Evolutionary conservation across 129 eudicot species (phyloP), one percentile per base, ranked within the genome.

Genomic region (Smallanthus sonchifolius): DNA sequence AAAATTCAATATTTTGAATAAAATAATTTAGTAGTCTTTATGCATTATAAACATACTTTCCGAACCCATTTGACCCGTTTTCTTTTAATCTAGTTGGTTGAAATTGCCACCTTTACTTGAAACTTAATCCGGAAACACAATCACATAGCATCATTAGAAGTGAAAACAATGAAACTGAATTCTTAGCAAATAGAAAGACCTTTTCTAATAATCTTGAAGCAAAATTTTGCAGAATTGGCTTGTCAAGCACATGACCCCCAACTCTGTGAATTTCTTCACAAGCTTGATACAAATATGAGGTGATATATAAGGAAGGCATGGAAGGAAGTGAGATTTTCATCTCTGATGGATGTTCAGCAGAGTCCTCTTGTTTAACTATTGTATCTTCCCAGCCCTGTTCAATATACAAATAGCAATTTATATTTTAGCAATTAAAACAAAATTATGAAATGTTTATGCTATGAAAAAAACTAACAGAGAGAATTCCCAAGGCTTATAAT

Each of bases 341-440:
- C 77, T 94, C 98, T 7, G 96, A 86, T 70, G 83, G 81, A 77
- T 79, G 73, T 40, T 85, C 97, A 76, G 76, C 82, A 56, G 96
- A 80, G 55, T 83, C 89, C 35, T 90, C 98, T 81, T 88, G 91
- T 88, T 90, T 94, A 72, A 91, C 93, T 38, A 89, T 81, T 32
- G 89, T 85, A 72, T 90, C 97, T 81, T 94, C 98, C 98, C 98
- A 94, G 28, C 98, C 98, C 98, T 94, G 84, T 51, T 34, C 76
- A 74, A 70, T 2, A 32, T 44, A 67, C 34, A 67, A 14, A 67
- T n/a, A 32, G 24, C 39, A 51, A 51, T 7, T 8, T 39, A 75
- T 16, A 36, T 65, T 49, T 49, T 52, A 59, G 42, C 70, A 16
- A 35, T 62, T 62, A 10, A 38, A 74, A 34, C 17, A 51, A 59